phyloP scores from a whole-genome alignment of 2,329 filamentous ascomycete genomes.

The Leptosphaerulina australis region DNA sequence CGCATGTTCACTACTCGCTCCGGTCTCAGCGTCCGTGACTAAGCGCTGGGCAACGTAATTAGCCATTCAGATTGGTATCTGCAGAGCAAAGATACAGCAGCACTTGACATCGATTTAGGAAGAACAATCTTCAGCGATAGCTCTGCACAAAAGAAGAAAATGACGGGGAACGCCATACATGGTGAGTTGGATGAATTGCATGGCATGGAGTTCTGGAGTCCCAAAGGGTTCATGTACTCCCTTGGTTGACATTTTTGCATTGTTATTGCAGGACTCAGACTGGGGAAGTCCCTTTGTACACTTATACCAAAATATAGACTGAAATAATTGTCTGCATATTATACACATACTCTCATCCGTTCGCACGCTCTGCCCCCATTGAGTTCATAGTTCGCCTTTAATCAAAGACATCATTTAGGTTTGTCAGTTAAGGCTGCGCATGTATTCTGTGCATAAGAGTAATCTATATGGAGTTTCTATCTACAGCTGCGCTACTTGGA shows the following conservation, averaged over 20 bases:
- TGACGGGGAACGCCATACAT: neutral
- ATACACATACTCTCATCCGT: neutral
- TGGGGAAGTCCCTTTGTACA: conserved; percentile 6
- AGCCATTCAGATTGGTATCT: neutral
- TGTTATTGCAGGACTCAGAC: neutral
- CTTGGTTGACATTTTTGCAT: neutral
- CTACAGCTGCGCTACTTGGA: no score
- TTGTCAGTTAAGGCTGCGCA: no score
- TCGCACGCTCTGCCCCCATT: no score
- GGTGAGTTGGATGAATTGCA: conserved; percentile 9
- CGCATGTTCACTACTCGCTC: conserved; percentile 93
- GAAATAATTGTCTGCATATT: neutral
- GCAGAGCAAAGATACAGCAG: neutral
- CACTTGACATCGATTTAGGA: no score
- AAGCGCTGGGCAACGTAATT: conserved; percentile 6
- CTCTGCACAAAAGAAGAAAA: neutral
- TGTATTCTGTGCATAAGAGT: no score
- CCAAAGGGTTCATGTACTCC: neutral
- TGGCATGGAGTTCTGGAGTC: conserved; percentile 19
- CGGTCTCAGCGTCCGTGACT: conserved; percentile 69
- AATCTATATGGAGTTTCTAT: no score
- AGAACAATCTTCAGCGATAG: no score
- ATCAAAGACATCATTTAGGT: no score
- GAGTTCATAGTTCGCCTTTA: no score
- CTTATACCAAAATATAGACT: conserved; percentile 7